Base-by-base conservation (phyloP, 2,329 filamentous ascomycete genomes). In the Colletotrichum higginsianum region DNA sequence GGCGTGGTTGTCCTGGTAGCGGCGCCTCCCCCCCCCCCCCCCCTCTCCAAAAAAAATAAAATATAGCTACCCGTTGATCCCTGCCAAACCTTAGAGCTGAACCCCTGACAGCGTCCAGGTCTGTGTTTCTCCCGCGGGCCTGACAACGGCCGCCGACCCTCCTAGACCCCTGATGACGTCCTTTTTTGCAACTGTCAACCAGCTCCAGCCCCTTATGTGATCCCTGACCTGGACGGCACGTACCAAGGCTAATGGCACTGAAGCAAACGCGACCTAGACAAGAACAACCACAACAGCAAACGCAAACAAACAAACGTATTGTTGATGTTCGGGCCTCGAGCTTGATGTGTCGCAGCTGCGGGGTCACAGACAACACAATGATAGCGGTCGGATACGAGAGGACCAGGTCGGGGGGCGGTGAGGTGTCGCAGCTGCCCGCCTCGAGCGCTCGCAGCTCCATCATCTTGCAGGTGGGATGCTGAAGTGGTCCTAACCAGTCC, bases 261-360 rank as follows among this genome's bases (percentile, higher is more conserved):
- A 16, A 30, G 6, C 42, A 47, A 56, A 44, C 46, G 55, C 21
- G 23, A 61, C 35, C 30, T 26, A 15, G 46, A 11, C n/a, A 52
- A 62, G 23, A 50, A 26, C 30, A n/a, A 50, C 15, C 12, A 21
- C 15, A 55, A 40, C 15, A 18, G 38, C 21, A 60, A 47, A 52
- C 26, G 21, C 42, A 44, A 56, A 42, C 42, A 38, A 35, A 38
- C 23, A 67, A 46, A 61, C 30, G 65, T 50, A 58, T 62, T 67
- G 52, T 62, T 38, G 21, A 56, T 23, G 55, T 62, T 40, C 64
- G 42, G 64, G 62, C 62, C 58, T 26, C 68, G 42, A 21, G 26
- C 21, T 30, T 44, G 46, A 69, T 42, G 65, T 72, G 53, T 72
- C 60, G 64, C 58, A 30, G 47, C 65, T 72, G 60, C 65, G 58